Evolutionary conservation across 169 alveolate genomes (phyloP).

Genomic region (Cryptosporidium tyzzeri): DNA sequence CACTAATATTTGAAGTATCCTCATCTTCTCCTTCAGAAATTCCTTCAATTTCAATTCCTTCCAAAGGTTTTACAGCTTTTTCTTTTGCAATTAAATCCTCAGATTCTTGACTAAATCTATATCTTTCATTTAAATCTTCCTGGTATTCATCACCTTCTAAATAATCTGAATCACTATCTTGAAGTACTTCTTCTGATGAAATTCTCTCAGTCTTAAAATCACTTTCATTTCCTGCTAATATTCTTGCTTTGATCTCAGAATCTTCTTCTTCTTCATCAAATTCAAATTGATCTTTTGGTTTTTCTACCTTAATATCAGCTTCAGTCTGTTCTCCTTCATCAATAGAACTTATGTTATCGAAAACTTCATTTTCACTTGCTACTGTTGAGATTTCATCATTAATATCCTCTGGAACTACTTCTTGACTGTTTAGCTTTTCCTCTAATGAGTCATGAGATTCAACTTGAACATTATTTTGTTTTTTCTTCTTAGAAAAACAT

Average conservation of each 20-base stretch:
- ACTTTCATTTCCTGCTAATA: neutral
- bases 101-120: neutral
- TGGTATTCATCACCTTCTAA: neutral
- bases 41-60: conserved; percentile 29
- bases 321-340: neutral
- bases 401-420: conserved; percentile 1
- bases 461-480: neutral
- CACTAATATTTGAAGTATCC: neutral
- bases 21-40: conserved; percentile 28
- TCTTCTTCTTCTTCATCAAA: conserved; percentile 2
- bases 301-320: neutral
- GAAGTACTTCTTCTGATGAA: conserved; percentile 34
- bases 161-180: conserved; percentile 52
- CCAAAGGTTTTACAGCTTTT: conserved; percentile 41
- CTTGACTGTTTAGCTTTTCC: neutral
- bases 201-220: conserved; percentile 50
- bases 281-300: neutral
- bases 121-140: neutral
- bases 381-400: neutral
- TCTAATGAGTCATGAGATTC: neutral
- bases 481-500: neutral
- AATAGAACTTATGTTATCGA: neutral
- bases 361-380: conserved; percentile 16
- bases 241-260: conserved; percentile 3
- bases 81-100: conserved; percentile 23